Evolutionary conservation across 2,329 filamentous ascomycete genomes (phyloP), one percentile per base, ranked within the genome.

Genomic region (Fonsecaea pedrosoi): DNA sequence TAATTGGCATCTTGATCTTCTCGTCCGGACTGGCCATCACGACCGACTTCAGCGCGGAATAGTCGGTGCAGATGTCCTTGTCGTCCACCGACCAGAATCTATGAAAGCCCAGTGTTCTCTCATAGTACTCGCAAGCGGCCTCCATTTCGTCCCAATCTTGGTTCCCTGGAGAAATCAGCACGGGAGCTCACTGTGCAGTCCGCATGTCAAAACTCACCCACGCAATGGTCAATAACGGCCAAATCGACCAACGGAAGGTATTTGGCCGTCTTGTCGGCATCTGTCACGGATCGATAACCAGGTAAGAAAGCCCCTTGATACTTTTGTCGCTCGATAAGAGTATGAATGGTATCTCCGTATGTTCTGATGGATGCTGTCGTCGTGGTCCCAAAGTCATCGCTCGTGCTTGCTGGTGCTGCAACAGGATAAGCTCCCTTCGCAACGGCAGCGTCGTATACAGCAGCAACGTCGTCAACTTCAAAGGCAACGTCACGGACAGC

Each of bases 61-160:
- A 97, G 77, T 96, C 93, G 72, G 92, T 97, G 85, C 89, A 92
- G 81, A 97, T 96, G 77, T 96, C 88, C 73, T 88, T 90, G 83
- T 97, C 94, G 78, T 97, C 94, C 66, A 97, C 94, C 62, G 89
- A 92, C 94, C 94, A 97, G 89, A 97, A 97, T 72, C 94, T 92
- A 83, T 97, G 93, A 86, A 97, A 97, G 62, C 90, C 90, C 34
- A 97, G 90, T 69, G 90, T 91, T 70, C 89, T 87, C 82, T 97
- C 94, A 82, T 97, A 98, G 79, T 91, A 89, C 66, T 84, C 83
- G 75, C 87, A 89, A 25, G 84, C 81, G 56, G 82, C 81, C 64
- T 89, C 85, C 86, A 98, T 96, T 78, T 94, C 89, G 79, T 93
- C 85, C 94, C 94, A 97, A 79, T 92, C 90, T 83, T 97, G 94